These are phyloP conservation scores for Penium margaritaceum DNA, from an alignment of 139 green algal species.

Conservation along the genomic window DNA sequence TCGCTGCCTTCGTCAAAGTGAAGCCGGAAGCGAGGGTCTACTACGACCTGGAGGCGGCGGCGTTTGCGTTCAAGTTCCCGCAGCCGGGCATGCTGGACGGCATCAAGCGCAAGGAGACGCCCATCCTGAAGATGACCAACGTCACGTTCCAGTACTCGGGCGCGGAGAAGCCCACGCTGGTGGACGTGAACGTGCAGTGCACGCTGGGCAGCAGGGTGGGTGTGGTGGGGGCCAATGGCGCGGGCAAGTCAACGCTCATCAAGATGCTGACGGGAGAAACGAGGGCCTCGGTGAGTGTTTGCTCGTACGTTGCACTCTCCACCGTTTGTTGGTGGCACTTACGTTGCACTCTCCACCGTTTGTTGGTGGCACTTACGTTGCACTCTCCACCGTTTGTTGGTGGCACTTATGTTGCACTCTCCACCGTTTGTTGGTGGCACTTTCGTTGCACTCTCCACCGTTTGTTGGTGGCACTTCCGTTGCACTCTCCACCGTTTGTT, in stretches of 20 bases:
- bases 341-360: too few species aligned
- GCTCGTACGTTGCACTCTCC: too few species aligned
- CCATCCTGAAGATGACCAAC: slow-evolving; percentile 52
- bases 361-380: too few species aligned
- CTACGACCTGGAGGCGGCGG: slow-evolving; percentile 58
- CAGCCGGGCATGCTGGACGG: slow-evolving; percentile 64
- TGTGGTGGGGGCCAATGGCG: slow-evolving; percentile 55
- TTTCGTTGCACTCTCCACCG: too few species aligned
- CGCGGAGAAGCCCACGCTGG: slow-evolving; percentile 47
- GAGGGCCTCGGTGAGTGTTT: slow-evolving; percentile 51
- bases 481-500: too few species aligned
- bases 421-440: too few species aligned
- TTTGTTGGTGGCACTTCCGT: too few species aligned
- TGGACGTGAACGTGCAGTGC: slow-evolving; percentile 54
- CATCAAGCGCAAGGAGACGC: slow-evolving; percentile 58
- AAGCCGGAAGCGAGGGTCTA: slow-evolving; percentile 46
- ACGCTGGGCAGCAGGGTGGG: slow-evolving; percentile 55
- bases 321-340: too few species aligned
- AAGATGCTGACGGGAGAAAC: slow-evolving; percentile 72
- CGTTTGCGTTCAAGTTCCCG: slow-evolving; percentile 57
- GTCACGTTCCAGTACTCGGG: slow-evolving; percentile 58
- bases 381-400: too few species aligned
- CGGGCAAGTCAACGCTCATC: slow-evolving; percentile 73
- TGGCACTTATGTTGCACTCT: too few species aligned
- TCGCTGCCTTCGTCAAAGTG: slow-evolving; percentile 47